phyloP scores from a whole-genome alignment of 2,329 filamentous ascomycete genomes.

The Ophiosphaerella korrae region DNA sequence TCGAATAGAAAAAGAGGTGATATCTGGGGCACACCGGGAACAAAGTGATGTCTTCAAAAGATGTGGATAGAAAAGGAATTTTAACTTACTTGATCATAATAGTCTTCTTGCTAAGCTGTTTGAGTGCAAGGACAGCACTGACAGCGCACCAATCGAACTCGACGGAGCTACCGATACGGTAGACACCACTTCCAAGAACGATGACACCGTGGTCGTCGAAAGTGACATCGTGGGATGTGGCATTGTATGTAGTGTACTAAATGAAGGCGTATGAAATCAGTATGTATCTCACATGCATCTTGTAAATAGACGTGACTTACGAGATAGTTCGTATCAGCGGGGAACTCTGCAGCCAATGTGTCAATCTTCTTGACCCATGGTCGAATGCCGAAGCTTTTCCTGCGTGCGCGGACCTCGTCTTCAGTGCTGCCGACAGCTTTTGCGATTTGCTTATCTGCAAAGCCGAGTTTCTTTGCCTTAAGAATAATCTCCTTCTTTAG shows the following conservation, averaged over 20 bases:
- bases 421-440: slow-evolving; percentile 83
- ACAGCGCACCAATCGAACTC: slow-evolving; percentile 99
- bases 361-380: slow-evolving; percentile 99
- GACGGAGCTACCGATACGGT: slow-evolving; percentile 95
- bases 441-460: slow-evolving; percentile 95
- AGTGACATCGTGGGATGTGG: slow-evolving; percentile 86
- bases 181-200: slow-evolving; percentile 91
- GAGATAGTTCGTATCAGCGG: slow-evolving; percentile 76
- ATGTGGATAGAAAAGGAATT: background rate
- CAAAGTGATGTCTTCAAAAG: no score
- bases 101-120: slow-evolving; percentile 91
- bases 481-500: slow-evolving; percentile 87
- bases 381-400: slow-evolving; percentile 84
- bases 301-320: background rate
- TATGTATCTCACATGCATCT: no score
- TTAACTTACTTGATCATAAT: slow-evolving; percentile 85
- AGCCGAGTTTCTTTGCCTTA: slow-evolving; percentile 96
- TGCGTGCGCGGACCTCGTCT: slow-evolving; percentile 83
- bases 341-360: slow-evolving; percentile 83
- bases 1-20: background rate
- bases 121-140: slow-evolving; percentile 81
- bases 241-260: slow-evolving; percentile 90
- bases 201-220: slow-evolving; percentile 92
- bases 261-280: no score
- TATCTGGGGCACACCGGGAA: background rate